Base-by-base conservation (phyloP, 805 yeast genomes). In the Monosporozyma aquatica region DNA sequence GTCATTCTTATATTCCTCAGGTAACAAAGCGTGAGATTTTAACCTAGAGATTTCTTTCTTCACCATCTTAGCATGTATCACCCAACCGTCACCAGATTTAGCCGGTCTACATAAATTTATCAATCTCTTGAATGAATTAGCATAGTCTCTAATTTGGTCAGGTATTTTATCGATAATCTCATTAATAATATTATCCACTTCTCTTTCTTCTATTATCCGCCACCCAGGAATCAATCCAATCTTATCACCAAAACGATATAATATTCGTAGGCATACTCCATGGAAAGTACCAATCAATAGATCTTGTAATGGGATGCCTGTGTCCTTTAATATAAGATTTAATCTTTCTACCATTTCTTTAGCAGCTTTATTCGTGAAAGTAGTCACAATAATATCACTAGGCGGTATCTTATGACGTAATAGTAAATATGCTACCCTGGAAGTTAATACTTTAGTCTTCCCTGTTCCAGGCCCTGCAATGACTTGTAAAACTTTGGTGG, bases 341-440 rank as follows among this genome's bases (percentile, higher is more conserved):
- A 90, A 61, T 33, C 97, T 68, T 25, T 76, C 81, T 10, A 67
- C 63, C 84, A 90, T 80, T 62, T 90, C 97, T 41, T 69, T 73
- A 1, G 97, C 94, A 0, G 98, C 97, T 53, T 83, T 85, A 52
- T 85, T 84, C 10, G 97, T 90, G 65, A 90, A 90, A 0, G 97
- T 89, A 5, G 96, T 86, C 17, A 89, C 92, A 1, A 90, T 73
- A 15, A 92, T 71, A 37, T 72, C 64, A 26, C 69, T 66, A 0
- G 97, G 89, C 1, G 68, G 65, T 0, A 84, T 59, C 1, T 69
- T 61, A 27, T 73, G 68, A 7, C 71, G 59, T 3, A 74, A 45
- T 6, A 89, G 50, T 23, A 89, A 64, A 52, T 78, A 74, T 0
- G 89, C 89, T 8, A 89, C 92, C 36, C 96, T 67, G 1, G 87